Percentiles rank a stretch among this genome's conserved stretches.
phyloP scores from a whole-genome alignment of 352 stramenopile genomes.

The Phytopythium litorale region DNA sequence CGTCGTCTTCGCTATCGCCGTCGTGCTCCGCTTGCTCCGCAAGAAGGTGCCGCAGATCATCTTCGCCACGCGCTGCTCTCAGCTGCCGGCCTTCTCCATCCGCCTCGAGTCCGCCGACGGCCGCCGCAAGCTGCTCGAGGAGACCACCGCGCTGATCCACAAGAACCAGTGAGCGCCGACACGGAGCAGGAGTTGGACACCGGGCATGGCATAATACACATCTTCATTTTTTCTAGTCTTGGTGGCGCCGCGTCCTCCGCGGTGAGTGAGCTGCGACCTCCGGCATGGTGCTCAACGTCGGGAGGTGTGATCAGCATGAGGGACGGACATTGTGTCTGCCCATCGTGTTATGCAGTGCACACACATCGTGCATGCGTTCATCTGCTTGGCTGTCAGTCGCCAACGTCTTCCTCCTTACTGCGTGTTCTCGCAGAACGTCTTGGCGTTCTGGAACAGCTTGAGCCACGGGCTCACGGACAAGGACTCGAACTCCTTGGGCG shows the following conservation, averaged over 20 bases:
- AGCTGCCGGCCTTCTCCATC: conserved; percentile 12
- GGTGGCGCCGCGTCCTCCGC: not conserved
- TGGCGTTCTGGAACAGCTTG: conserved; percentile 98
- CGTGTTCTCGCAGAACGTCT: conserved; percentile 91
- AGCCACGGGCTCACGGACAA: conserved; percentile 92
- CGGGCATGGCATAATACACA: not conserved
- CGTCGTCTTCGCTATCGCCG: not conserved
- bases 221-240: not conserved
- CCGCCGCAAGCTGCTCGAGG: conserved; percentile 6
- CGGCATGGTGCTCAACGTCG: not conserved
- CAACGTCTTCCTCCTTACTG: conserved; percentile 37
- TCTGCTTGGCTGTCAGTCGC: not conserved
- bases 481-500: conserved; percentile 81
- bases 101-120: conserved; percentile 1
- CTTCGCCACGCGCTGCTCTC: conserved; percentile 13
- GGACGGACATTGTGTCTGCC: not conserved
- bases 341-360: not conserved
- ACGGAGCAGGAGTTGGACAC: no score
- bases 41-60: conserved; percentile 8
- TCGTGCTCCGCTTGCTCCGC: conserved; percentile 2
- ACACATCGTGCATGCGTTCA: not conserved
- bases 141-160: conserved; percentile 1
- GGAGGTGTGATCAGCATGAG: not conserved
- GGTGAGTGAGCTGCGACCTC: not conserved
- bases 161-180: conserved; percentile 2